Base-by-base conservation (phyloP, 1,284 basidiomycete genomes). In the Pascua guehoae region DNA sequence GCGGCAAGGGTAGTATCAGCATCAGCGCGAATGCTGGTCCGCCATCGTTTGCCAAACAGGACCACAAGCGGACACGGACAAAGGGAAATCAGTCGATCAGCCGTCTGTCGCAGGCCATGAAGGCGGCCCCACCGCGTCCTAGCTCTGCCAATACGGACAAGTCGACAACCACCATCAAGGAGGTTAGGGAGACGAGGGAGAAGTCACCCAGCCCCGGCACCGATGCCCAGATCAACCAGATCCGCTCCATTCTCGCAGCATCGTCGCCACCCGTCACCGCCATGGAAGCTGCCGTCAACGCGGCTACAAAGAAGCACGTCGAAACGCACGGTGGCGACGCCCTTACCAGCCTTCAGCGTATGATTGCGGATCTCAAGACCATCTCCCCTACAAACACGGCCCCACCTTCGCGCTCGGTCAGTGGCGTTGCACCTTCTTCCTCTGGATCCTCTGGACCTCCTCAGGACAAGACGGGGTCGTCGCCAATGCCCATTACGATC, bases 331-430 rank as follows among this genome's bases (percentile, higher is more conserved):
- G 66, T 38, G 67, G 65, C 37, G 72, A 72, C 49, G 71, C 70
- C 11, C 57, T 75, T 14, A 61, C 63, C 49, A 72, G 66, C 54
- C 57, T 76, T 12, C 72, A 76, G 57, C 72, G 72, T 54, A 72
- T 76, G 72, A 76, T 76, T 39, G 70, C 71, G 37, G 73, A 75
- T 56, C 66, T 76, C 40, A 76, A 76, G 61, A 58, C 66, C 5
- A 58, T 75, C 12, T 67, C 72, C 41, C 57, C 52, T 37, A 51
- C 56, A 45, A 51, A 44, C 41, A 60, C 66, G 38, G 48, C 53
- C 18, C 42, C 63, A 1, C 59, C 57, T 14, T 63, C 68, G 5
- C 59, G 63, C 51, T 58, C 60, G 18, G 61, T 61, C 47, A 65
- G 63, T 47, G 65, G 53, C 43, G 24, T 7, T 32, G 24, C 24